Evolutionary conservation across 352 stramenopile species (phyloP).

Genomic region (Globisporangium canariense): DNA sequence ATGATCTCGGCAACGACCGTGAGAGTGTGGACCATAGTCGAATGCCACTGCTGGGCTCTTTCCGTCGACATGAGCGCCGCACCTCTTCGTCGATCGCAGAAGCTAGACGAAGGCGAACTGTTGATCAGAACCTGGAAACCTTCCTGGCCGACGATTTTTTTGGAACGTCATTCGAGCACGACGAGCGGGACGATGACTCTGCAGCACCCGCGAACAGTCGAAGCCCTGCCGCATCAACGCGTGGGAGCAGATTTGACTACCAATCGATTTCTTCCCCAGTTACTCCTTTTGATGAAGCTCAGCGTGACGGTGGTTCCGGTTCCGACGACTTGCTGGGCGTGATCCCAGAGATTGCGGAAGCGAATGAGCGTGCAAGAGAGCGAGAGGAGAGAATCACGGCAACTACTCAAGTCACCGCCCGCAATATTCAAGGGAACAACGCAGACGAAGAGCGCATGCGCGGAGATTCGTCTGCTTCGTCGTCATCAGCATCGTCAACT

Average conservation of each 20-base stretch:
- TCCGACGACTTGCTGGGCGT: conserved; percentile 27
- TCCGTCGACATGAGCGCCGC: conserved; percentile 23
- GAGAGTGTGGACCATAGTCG: conserved; percentile 54
- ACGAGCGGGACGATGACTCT: conserved; percentile 23
- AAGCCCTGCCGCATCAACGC: not conserved
- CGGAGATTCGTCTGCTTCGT: conserved; percentile 25
- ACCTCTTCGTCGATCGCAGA: conserved; percentile 18
- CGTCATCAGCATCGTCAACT: conserved; percentile 27
- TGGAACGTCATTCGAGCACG: conserved; percentile 40
- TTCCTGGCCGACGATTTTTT: conserved; percentile 73
- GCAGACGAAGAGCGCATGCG: conserved; percentile 8
- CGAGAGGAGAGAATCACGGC: conserved; percentile 18
- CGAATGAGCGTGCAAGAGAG: conserved; percentile 29
- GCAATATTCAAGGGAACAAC: not conserved
- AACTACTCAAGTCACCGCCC: not conserved
- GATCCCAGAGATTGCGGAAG: conserved; percentile 67
- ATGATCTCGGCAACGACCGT: conserved; percentile 19
- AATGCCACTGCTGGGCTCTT: conserved; percentile 50
- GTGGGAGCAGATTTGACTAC: conserved; percentile 5
- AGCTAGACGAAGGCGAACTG: conserved; percentile 25
- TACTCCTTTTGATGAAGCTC: conserved; percentile 17
- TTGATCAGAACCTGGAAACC: conserved; percentile 35
- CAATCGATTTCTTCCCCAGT: conserved; percentile 23
- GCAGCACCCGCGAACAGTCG: conserved; percentile 19
- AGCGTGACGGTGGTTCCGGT: conserved; percentile 1